phyloP scores from a whole-genome alignment of 306 rosid species.

The Echinosophora koreensis region DNA sequence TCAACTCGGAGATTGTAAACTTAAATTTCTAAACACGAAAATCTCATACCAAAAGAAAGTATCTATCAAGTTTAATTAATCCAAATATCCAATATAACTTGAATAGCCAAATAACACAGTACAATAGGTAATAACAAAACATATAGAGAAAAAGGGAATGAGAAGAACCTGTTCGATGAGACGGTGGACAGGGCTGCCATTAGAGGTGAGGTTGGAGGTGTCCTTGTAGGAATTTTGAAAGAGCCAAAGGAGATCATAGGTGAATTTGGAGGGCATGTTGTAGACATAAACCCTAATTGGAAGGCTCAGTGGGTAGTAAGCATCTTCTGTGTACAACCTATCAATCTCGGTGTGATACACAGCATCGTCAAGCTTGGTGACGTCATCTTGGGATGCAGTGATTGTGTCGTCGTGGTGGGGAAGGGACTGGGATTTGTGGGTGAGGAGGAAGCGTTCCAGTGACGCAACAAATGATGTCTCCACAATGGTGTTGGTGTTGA shows the following conservation, averaged over 20 bases:
- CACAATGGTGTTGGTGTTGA: slow-evolving; percentile 13
- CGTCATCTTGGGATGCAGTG: slow-evolving; percentile 13
- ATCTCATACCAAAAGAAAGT: not conserved
- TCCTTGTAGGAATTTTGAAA: slow-evolving; percentile 66
- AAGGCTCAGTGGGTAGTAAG: slow-evolving; percentile 54
- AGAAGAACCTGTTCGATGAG: slow-evolving; percentile 73
- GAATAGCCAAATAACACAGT: not conserved
- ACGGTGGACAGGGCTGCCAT: slow-evolving; percentile 97
- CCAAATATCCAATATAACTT: not conserved
- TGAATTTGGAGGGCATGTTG: slow-evolving; percentile 85
- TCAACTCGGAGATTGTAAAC: too few species aligned
- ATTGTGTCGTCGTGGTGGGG: slow-evolving; percentile 36
- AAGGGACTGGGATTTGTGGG: slow-evolving; percentile 32
- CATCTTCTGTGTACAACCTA: slow-evolving; percentile 62
- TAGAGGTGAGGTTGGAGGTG: slow-evolving; percentile 90
- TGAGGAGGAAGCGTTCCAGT: slow-evolving; percentile 80
- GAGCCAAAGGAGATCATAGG: slow-evolving; percentile 79
- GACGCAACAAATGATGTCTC: slow-evolving; percentile 80
- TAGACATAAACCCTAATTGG: slow-evolving; percentile 88
- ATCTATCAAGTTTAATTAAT: not conserved
- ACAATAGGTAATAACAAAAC: too few species aligned
- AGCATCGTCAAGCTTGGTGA: slow-evolving; percentile 56
- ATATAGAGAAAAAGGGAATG: too few species aligned
- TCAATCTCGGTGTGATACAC: slow-evolving; percentile 41
- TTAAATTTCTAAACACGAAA: not conserved